Conservation (phyloP, 2,329 filamentous ascomycete species). For the Ceratocystis ficicola region DNA sequence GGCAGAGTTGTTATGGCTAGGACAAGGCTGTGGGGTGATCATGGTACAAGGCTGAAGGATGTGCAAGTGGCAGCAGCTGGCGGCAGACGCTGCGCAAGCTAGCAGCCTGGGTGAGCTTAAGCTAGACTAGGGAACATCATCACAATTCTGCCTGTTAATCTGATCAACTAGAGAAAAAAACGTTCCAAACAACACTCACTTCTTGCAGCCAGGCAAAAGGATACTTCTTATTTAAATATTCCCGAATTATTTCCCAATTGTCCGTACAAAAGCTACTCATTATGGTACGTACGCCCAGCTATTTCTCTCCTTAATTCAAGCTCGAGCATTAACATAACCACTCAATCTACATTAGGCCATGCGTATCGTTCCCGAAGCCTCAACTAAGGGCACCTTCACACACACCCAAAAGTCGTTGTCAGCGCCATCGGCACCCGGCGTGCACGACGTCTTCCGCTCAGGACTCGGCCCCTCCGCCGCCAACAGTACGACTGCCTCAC, state of each 20-base stretch:
- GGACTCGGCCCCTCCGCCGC: slow-evolving; percentile 55
- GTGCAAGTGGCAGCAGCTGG: neutral
- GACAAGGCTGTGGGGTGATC: neutral
- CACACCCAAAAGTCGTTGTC: slow-evolving; percentile 50
- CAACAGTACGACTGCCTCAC: slow-evolving; percentile 36
- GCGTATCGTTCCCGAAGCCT: slow-evolving; percentile 67
- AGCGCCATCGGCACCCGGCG: slow-evolving; percentile 81
- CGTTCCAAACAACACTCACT: neutral
- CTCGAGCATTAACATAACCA: slow-evolving; percentile 18
- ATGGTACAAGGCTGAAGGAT: neutral
- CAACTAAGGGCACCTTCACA: slow-evolving; percentile 53
- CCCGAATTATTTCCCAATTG: neutral
- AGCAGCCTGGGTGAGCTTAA: neutral
- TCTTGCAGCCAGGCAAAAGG: neutral
- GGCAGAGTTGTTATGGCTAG: neutral
- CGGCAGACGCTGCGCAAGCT: neutral
- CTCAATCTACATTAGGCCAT: slow-evolving; percentile 50
- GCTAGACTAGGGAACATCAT: slow-evolving; percentile 1
- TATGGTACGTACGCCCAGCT: slow-evolving; percentile 12
- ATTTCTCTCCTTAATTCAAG: neutral
- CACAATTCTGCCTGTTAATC: neutral
- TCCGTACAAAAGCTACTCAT: slow-evolving; percentile 4
- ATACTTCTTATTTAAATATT: neutral
- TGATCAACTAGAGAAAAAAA: neutral
- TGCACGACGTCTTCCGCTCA: slow-evolving; percentile 84